Base-by-base conservation (phyloP, 331 rosid genomes). In the Malus hybrid region DNA sequence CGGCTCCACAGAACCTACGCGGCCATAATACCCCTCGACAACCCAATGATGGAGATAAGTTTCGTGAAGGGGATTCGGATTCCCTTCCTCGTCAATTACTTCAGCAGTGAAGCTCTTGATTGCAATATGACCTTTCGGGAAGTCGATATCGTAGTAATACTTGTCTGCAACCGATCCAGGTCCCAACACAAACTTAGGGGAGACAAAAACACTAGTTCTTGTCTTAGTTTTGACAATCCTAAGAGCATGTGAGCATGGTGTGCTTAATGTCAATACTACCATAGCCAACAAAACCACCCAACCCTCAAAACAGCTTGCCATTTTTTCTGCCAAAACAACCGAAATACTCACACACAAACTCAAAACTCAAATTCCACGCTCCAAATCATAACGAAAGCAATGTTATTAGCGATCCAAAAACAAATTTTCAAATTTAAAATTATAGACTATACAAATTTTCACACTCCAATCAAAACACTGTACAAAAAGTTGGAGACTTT, bases 61-160 rank as follows among this genome's bases (percentile, higher is more conserved):
- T 39, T 39, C 46, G 46, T 39, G 85, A 33, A 92, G 94, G 36
- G 96, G 87, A 13, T 86, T 39, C 8, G 89, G 67, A 9, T 82
- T 80, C 4, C 94, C 91, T 44, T 68, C 69, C 76, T 87, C 93
- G 70, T 92, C 94, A 70, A 92, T 63, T 7, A 90, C 90, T 75
- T 92, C 96, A 2, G 80, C 97, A 64, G 84, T 73, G 73, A 90
- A 88, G 52, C 88, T 79, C 87, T 90, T 92, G 1, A 92, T 4
- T 2, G 84, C 94, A 63, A 92, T 55, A 78, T 92, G 96, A 74
- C 91, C 94, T 77, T 36, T 88, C 32, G 97, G 97, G 53, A 92
- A 90, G 52, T 83, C 61, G 61, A 87, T 32, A 55, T 67, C 66
- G 48, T 72, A 75, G 79, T 66, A 83, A 63, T 14, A 48, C 66